Conservation (phyloP, 495 filamentous ascomycete genomes). For the Lasiosphaeria ovina region DNA sequence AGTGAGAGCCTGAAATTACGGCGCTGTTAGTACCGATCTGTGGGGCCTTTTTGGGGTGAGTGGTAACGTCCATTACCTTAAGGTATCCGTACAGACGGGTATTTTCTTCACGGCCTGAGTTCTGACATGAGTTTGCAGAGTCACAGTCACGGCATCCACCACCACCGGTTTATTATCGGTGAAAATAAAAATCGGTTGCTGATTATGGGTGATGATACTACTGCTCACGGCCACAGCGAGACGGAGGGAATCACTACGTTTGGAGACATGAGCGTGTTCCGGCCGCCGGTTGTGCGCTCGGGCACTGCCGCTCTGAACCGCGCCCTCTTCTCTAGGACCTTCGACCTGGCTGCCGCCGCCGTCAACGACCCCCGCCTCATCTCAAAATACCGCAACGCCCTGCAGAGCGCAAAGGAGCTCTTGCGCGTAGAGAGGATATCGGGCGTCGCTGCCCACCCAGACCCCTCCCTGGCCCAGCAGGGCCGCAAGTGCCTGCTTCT, state of each 20-base stretch:
- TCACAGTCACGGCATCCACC: no score
- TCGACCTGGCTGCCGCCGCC: constrained; percentile 75
- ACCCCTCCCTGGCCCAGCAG: constrained; percentile 48
- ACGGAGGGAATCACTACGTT: background rate
- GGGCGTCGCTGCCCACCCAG: constrained; percentile 53
- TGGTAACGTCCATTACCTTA: no score
- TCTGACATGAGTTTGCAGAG: no score
- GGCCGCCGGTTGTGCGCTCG: constrained; percentile 74
- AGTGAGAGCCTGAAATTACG: no score
- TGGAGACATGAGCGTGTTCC: constrained; percentile 48
- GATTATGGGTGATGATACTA: no score
- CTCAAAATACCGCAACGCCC: constrained; percentile 57
- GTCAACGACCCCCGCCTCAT: constrained; percentile 72
- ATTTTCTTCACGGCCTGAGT: no score
- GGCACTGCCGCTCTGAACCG: constrained; percentile 70
- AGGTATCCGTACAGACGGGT: no score
- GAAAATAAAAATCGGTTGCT: no score
- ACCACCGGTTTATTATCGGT: no score
- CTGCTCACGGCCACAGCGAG: background rate
- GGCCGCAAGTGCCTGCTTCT: constrained; percentile 74
- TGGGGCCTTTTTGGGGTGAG: no score
- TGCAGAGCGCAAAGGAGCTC: constrained; percentile 58
- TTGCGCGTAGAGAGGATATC: constrained; percentile 53
- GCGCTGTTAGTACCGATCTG: no score
- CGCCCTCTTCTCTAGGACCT: constrained; percentile 71